Evolutionary conservation across 1,284 basidiomycete species (phyloP).

Genomic region (Coriolopsis trogii): DNA sequence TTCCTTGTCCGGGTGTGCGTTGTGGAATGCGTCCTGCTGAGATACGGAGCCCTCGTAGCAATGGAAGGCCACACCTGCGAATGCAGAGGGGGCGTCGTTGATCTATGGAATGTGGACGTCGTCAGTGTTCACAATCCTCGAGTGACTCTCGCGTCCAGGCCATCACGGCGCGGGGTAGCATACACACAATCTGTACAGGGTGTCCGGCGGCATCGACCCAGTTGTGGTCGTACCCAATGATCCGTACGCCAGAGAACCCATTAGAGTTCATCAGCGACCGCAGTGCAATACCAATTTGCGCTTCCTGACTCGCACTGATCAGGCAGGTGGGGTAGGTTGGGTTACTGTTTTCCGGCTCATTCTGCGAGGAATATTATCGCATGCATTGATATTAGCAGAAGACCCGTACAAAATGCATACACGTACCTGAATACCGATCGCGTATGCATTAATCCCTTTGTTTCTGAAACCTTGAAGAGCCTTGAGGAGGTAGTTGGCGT

Average conservation of each 20-base stretch:
- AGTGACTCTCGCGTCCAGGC: no score
- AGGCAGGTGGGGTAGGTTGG: conserved; percentile 46
- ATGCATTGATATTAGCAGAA: no score
- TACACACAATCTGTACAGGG: conserved; percentile 46
- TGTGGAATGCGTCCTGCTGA: conserved; percentile 46
- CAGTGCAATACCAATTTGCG: conserved; percentile 41
- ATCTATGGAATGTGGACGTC: no score
- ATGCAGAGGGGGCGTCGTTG: conserved; percentile 45
- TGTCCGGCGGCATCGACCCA: conserved; percentile 50
- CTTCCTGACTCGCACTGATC: conserved; percentile 42
- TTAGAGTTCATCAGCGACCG: conserved; percentile 47
- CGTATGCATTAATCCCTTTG: conserved; percentile 45
- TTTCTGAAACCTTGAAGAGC: conserved; percentile 45
- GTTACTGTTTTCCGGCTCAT: conserved; percentile 52
- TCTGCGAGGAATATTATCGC: no score
- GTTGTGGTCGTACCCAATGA: conserved; percentile 52
- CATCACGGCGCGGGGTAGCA: neutral
- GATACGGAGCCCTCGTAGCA: conserved; percentile 46
- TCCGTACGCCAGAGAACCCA: conserved; percentile 42
- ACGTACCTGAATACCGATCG: conserved; percentile 49
- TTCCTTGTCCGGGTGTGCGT: conserved; percentile 46
- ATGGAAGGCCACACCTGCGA: conserved; percentile 51
- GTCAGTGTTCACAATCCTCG: no score
- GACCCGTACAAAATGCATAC: no score
- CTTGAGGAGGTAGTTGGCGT: conserved; percentile 49